Evolutionary conservation across 2,329 filamentous ascomycete genomes (phyloP).

Genomic region (Colletotrichum eremochloae): DNA sequence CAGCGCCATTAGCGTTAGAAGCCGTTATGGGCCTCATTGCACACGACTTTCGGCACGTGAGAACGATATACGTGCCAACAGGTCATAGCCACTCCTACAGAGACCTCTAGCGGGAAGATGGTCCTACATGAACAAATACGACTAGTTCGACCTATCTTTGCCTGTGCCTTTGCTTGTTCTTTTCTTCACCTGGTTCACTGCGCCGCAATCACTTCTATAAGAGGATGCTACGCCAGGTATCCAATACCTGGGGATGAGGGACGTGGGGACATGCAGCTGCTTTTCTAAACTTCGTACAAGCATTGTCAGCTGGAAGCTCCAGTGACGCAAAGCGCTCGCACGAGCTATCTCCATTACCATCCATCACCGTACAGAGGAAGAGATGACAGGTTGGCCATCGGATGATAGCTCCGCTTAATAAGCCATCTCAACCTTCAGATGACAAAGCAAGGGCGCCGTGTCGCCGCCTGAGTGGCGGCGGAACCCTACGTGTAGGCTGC

Average conservation of each 20-base stretch:
- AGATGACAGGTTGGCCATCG: neutral
- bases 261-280: neutral
- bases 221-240: neutral
- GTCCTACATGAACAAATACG: neutral
- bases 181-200: neutral
- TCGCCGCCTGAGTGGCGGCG: slow-evolving; percentile 8
- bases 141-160: neutral
- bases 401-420: slow-evolving; percentile 1
- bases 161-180: neutral
- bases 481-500: neutral
- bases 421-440: slow-evolving; percentile 13
- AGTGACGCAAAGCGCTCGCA: neutral
- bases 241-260: neutral
- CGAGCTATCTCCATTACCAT: neutral
- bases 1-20: neutral
- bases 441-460: slow-evolving; percentile 33
- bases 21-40: neutral
- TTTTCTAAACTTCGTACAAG: neutral
- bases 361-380: neutral
- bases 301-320: neutral
- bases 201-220: neutral
- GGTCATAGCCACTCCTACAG: neutral
- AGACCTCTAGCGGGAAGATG: neutral
- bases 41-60: neutral
- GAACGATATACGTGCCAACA: neutral